Evolutionary conservation across 176 grass and related monocot genomes (phyloP).

Genomic region (Carex cristatella): DNA sequence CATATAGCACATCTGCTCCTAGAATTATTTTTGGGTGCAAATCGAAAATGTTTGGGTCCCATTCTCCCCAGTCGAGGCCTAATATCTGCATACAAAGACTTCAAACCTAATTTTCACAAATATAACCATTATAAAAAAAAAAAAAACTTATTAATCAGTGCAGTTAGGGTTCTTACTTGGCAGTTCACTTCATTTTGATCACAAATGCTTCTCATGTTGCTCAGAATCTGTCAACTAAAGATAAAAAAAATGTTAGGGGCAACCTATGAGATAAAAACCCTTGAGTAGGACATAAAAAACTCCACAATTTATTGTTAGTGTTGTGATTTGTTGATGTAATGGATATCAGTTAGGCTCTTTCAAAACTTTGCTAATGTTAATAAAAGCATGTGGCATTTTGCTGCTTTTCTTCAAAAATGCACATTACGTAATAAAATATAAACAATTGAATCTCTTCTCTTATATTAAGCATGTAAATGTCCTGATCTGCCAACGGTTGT

Average conservation of each 20-base stretch:
- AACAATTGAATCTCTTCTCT: not conserved
- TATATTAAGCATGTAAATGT: no score
- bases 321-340: no score
- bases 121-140: not conserved
- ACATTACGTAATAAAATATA: not conserved
- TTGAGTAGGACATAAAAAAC: not conserved
- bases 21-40: constrained; percentile 71
- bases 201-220: constrained; percentile 64
- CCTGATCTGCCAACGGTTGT: no score
- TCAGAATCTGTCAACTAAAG: constrained; percentile 46
- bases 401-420: not conserved
- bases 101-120: not conserved
- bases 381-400: no score
- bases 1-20: constrained; percentile 79
- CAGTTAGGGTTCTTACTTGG: constrained; percentile 22
- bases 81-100: constrained; percentile 41
- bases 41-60: constrained; percentile 54
- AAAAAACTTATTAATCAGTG: not conserved
- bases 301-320: not conserved
- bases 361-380: no score
- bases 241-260: not conserved
- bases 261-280: not conserved
- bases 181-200: constrained; percentile 51
- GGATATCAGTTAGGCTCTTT: no score
- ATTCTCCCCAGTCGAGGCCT: constrained; percentile 77